Base-by-base conservation (phyloP, 306 rosid species). In the Ormosia emarginata region DNA sequence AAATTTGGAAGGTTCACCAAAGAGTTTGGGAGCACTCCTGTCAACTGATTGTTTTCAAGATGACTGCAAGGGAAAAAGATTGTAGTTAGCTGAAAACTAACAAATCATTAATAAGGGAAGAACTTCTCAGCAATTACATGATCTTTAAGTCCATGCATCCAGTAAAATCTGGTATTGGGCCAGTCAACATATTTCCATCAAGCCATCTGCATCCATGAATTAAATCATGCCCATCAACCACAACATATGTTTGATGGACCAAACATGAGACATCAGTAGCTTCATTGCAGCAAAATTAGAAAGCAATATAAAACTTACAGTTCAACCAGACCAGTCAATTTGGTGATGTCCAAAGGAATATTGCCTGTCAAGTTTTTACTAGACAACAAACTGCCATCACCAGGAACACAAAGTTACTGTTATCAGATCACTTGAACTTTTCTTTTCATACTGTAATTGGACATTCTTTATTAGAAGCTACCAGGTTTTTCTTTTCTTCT, bases 31-130 rank as follows among this genome's bases (percentile, higher is more conserved):
- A 95, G 85, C 36, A 43, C 86, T 46, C 97, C 97, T 0, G 85
- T 82, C 90, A 95, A 90, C 78, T 79, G 97, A 78, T 95, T 95
- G 85, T 91, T 91, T 82, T 95, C 99, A 14, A 95, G 98, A 88
- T 95, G 99, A 77, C 99, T 95, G 83, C 55, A 81, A 70, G 83
- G 55, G 58, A 70, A 24, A 86, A 85, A 81, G 70, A 75, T 7
- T 69, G 47, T 36, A 43, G 61, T 89, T 71, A 83, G 92, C 59
- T 78, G 65, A 78, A 73, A 57, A 24, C 36, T 53, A 13, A 36
- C 50, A 57, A 73, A 78, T 37, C 32, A 65, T 33, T 14, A 77
- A 69, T 36, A 72, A 18, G 62, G 67, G 73, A 67, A 66, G 33
- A 78, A 74, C 41, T 67, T 76, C 36, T 79, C 47, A n/a, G 83